phyloP scores from a whole-genome alignment of 352 stramenopile species.

The Globisporangium echinulatum region DNA sequence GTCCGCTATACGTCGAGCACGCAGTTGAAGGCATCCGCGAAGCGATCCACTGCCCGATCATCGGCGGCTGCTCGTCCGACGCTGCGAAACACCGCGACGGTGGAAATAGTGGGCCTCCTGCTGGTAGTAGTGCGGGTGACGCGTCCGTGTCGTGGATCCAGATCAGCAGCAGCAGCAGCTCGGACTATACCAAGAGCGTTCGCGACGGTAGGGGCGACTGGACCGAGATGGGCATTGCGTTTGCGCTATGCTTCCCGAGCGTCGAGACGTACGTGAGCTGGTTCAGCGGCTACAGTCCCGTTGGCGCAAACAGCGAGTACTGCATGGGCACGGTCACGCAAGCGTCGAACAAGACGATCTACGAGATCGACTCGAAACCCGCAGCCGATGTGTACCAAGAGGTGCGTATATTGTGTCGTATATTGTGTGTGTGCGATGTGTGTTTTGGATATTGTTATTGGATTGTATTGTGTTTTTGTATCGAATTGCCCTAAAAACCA shows the following conservation, averaged over 20 bases:
- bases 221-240: constrained; percentile 78
- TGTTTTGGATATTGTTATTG: background rate
- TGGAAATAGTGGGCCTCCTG: background rate
- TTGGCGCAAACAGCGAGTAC: constrained; percentile 64
- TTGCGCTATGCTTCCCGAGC: constrained; percentile 79
- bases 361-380: constrained; percentile 80
- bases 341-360: constrained; percentile 78
- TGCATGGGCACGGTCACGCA: constrained; percentile 87
- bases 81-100: constrained; percentile 64
- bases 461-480: background rate
- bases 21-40: constrained; percentile 79
- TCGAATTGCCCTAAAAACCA: background rate
- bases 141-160: constrained; percentile 79
- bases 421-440: background rate
- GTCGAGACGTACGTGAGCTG: constrained; percentile 84
- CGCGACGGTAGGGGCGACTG: constrained; percentile 62
- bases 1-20: constrained; percentile 74
- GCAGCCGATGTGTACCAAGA: constrained; percentile 80
- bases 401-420: constrained; percentile 17
- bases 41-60: constrained; percentile 71
- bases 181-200: constrained; percentile 73
- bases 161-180: constrained; percentile 81
- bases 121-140: constrained; percentile 9
- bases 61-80: constrained; percentile 80
- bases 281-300: constrained; percentile 84